phyloP scores from a whole-genome alignment of 2,329 filamentous ascomycete genomes.

The Hypoxylon rubiginosum region DNA sequence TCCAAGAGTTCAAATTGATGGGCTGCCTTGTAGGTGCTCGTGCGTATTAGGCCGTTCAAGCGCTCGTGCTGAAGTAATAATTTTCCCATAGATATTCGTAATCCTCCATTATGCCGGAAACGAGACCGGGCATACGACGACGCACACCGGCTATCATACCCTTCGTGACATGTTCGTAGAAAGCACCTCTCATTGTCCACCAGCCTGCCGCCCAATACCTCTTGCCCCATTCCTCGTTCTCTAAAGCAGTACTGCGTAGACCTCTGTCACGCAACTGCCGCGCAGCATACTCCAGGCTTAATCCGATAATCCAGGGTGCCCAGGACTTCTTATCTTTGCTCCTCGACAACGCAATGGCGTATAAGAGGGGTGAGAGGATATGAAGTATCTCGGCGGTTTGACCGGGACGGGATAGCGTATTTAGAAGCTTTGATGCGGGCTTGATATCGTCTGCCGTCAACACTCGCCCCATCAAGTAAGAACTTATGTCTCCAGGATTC shows the following conservation, averaged over 20 bases:
- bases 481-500: constrained; percentile 83
- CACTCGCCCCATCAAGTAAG: constrained; percentile 89
- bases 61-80: constrained; percentile 85
- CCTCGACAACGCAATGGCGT: constrained; percentile 84
- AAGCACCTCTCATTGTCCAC: constrained; percentile 97
- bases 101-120: constrained; percentile 90
- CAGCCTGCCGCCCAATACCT: constrained; percentile 91
- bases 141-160: constrained; percentile 79
- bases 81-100: constrained; percentile 99
- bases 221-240: constrained; percentile 89
- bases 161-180: constrained; percentile 93
- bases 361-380: constrained; percentile 88
- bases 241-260: constrained; percentile 85
- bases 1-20: neutral
- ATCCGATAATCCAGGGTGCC: constrained; percentile 90
- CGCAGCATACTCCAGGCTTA: constrained; percentile 88
- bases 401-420: constrained; percentile 78
- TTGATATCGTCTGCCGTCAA: constrained; percentile 97
- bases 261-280: constrained; percentile 84
- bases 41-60: constrained; percentile 24
- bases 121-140: constrained; percentile 82
- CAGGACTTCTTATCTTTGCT: constrained; percentile 82
- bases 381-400: constrained; percentile 91
- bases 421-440: constrained; percentile 87
- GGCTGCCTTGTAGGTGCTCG: neutral